Evolutionary conservation across 495 filamentous ascomycete genomes (phyloP).

Genomic region (Penicillium dipodomyicola): DNA sequence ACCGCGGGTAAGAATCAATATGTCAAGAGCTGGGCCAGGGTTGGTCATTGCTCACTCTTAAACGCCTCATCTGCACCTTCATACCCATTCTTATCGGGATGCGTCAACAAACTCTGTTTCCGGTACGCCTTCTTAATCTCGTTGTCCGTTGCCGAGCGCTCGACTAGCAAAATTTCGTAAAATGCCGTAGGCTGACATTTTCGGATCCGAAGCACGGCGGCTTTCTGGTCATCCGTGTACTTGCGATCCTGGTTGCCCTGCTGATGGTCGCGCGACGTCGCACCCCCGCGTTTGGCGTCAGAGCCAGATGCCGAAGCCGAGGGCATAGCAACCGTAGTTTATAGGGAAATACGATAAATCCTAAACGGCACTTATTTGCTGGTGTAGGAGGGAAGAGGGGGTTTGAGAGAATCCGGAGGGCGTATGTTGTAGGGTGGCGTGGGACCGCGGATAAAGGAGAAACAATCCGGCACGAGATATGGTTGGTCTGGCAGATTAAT

Average conservation of each 20-base stretch:
- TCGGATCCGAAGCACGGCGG: constrained; percentile 82
- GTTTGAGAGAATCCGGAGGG: constrained; percentile 1
- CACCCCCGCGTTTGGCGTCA: constrained; percentile 58
- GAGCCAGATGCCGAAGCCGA: constrained; percentile 73
- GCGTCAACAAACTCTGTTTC: constrained; percentile 86
- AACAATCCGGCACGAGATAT: constrained; percentile 16
- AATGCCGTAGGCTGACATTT: constrained; percentile 81
- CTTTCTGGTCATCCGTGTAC: constrained; percentile 86
- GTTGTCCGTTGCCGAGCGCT: constrained; percentile 67
- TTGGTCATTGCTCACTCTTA: constrained; percentile 59
- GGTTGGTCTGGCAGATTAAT: constrained; percentile 3
- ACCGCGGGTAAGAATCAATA: constrained; percentile 9
- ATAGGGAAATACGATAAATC: neutral
- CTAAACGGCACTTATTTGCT: neutral
- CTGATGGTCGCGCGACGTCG: constrained; percentile 80
- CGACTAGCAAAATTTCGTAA: constrained; percentile 86
- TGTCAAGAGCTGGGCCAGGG: neutral
- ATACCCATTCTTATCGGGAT: constrained; percentile 99
- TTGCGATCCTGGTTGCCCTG: constrained; percentile 90
- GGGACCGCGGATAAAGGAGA: constrained; percentile 23
- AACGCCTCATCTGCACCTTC: constrained; percentile 96
- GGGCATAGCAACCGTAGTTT: constrained; percentile 56
- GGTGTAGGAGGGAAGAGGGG: constrained; percentile 10
- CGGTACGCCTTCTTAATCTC: constrained; percentile 98
- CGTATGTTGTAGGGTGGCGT: constrained; percentile 19